Base-by-base conservation (phyloP, 768 basidiomycete species). In the Rhizopogon salebrosus region DNA sequence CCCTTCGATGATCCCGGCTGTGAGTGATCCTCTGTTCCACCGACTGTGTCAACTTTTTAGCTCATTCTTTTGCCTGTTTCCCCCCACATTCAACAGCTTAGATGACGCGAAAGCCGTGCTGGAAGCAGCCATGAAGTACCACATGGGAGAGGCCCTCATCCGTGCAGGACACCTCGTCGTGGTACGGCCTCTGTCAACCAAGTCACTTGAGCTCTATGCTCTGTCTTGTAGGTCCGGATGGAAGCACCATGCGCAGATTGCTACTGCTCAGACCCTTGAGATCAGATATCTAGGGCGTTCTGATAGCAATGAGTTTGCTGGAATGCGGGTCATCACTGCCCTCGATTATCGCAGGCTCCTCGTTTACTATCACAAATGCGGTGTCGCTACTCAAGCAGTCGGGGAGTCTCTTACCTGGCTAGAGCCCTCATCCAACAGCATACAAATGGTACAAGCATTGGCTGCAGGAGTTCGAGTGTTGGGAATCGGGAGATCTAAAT, bases 261-360 rank as follows among this genome's bases (percentile, higher is more conserved):
- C 68, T 14, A 63, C 64, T 11, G 40, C 37, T 10, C 53, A 53
- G 22, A 60, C 67, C 11, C 54, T 55, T 36, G 54, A 43, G 48
- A 60, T 37, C 56, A 64, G 13, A 37, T 64, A 46, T 49, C 51
- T 27, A 43, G 59, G 39, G 24, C 49, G n/a, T 41, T 54, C 27
- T 27, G 8, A 43, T 3, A 37, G 22, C 23, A 0, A 16, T 11
- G 69, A 69, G 51, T 62, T 60, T 7, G 76, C 55, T 64, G 77
- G n/a, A n/a, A n/a, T n/a, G n/a, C n/a, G n/a, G n/a, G 63, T 68
- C 48, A 73, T 78, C 48, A 66, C 73, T 4, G 75, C 69, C 9
- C 72, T 69, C 16, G 69, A 67, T 24, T 71, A 73, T 49, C 67
- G 70, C 61, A 71, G 72, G 23, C 64, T 78, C 39, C 70, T 72